phyloP scores from a whole-genome alignment of 2,329 filamentous ascomycete species.

The Penicillium sp. region DNA sequence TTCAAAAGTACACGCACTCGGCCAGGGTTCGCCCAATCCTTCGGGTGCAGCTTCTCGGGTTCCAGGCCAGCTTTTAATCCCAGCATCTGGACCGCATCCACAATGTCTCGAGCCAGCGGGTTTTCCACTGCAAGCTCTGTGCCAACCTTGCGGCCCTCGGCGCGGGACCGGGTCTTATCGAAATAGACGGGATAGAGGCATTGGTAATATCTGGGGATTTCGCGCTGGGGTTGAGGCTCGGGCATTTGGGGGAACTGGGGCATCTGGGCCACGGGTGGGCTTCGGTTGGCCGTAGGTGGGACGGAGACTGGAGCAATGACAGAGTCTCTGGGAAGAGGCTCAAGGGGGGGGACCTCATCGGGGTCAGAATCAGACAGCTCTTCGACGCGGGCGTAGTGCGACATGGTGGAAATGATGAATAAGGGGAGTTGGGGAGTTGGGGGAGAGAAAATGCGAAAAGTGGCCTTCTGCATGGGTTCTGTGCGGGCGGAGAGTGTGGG shows the following conservation, averaged over 20 bases:
- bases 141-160: conserved; percentile 77
- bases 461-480: neutral
- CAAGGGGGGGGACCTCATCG: conserved; percentile 76
- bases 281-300: conserved; percentile 9
- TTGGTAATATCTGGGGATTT: conserved; percentile 71
- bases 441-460: neutral
- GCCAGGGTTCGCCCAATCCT: conserved; percentile 97
- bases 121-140: conserved; percentile 72
- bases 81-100: conserved; percentile 75
- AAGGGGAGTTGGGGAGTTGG: neutral
- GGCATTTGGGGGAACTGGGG: conserved; percentile 25
- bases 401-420: conserved; percentile 58
- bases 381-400: conserved; percentile 79
- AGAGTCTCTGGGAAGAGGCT: conserved; percentile 49
- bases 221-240: conserved; percentile 50
- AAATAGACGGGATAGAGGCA: conserved; percentile 97
- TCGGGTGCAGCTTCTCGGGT: conserved; percentile 87
- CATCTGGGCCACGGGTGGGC: conserved; percentile 2
- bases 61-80: conserved; percentile 70
- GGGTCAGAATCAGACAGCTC: conserved; percentile 92
- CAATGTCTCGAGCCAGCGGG: conserved; percentile 85
- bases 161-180: conserved; percentile 64
- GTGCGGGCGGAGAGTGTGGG: neutral
- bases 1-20: conserved; percentile 76
- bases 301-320: conserved; percentile 40